Percentiles rank a stretch among this genome's conserved stretches.
These are phyloP conservation scores for Aspergillus baeticus DNA, from an alignment of 495 filamentous ascomycete genomes.

Conservation along the genomic window DNA sequence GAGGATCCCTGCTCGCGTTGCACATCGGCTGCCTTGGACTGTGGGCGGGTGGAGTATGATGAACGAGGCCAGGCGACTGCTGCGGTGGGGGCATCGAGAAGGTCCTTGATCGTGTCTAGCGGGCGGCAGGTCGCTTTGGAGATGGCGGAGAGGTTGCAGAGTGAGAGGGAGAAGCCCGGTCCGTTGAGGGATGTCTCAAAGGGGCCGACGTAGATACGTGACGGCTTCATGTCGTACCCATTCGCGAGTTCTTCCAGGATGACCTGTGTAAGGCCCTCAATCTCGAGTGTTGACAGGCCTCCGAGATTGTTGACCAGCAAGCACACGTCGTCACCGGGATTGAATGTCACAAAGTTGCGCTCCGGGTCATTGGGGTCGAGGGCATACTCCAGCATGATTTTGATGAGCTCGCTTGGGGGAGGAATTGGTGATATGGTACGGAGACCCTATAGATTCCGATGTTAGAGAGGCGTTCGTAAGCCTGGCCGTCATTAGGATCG, in stretches of 20 bases:
- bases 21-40: too few species aligned
- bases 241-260: neutral
- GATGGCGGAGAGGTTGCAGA: constrained; percentile 1
- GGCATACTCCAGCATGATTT: neutral
- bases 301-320: constrained; percentile 1
- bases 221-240: neutral
- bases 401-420: neutral
- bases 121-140: neutral
- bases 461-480: too few species aligned
- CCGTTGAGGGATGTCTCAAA: constrained; percentile 3
- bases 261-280: constrained; percentile 1
- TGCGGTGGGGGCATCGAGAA: neutral
- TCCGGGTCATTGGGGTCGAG: neutral
- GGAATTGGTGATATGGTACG: constrained; percentile 1
- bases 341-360: constrained; percentile 1
- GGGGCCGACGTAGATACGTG: neutral
- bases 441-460: neutral
- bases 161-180: neutral
- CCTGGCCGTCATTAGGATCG: too few species aligned
- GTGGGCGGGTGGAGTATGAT: neutral
- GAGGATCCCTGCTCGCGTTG: neutral
- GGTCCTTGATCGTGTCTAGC: neutral
- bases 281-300: neutral
- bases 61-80: neutral
- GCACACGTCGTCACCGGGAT: neutral